These are phyloP conservation scores for Aspergillus fumigatus DNA, from an alignment of 2,329 filamentous ascomycete species.

Conservation along the genomic window DNA sequence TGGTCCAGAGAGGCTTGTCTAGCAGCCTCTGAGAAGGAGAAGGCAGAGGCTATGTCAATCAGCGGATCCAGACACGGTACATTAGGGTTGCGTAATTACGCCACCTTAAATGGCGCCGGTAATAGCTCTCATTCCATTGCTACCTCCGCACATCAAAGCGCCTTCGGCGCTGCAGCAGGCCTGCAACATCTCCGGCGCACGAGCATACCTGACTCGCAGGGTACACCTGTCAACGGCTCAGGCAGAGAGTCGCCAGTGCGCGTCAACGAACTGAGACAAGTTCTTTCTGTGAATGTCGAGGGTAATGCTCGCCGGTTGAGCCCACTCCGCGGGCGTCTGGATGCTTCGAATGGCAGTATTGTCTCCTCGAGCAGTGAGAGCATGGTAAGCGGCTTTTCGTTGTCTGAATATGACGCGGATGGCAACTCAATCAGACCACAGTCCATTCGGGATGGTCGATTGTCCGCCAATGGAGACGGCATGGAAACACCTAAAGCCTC, in stretches of 20 bases:
- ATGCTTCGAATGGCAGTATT: constrained; percentile 30
- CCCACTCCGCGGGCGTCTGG: constrained; percentile 38
- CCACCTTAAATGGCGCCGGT: constrained; percentile 26
- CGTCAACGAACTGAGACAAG: constrained; percentile 46
- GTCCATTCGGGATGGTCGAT: constrained; percentile 19
- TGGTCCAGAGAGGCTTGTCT: constrained; percentile 77
- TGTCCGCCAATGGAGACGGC: constrained; percentile 21
- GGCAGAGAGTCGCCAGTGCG: constrained; percentile 43
- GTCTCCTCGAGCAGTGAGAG: constrained; percentile 42
- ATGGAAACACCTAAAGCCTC: constrained; percentile 31
- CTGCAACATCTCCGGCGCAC: constrained; percentile 30
- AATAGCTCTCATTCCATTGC: constrained; percentile 28
- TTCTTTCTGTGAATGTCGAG: constrained; percentile 40
- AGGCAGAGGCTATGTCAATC: constrained; percentile 67
- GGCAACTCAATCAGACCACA: constrained; percentile 24
- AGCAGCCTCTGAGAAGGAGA: constrained; percentile 60
- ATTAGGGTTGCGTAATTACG: constrained; percentile 23
- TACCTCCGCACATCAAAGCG: constrained; percentile 15
- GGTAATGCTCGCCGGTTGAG: constrained; percentile 35
- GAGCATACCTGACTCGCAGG: constrained; percentile 35
- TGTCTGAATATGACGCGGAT: constrained; percentile 32
- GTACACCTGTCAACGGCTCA: constrained; percentile 32
- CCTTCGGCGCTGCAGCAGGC: constrained; percentile 22
- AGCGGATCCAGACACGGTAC: constrained; percentile 69
- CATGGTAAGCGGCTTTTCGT: constrained; percentile 39